Evolutionary conservation across 1,139 yeast species (phyloP).

Genomic region (Sugiyamaella sp.): DNA sequence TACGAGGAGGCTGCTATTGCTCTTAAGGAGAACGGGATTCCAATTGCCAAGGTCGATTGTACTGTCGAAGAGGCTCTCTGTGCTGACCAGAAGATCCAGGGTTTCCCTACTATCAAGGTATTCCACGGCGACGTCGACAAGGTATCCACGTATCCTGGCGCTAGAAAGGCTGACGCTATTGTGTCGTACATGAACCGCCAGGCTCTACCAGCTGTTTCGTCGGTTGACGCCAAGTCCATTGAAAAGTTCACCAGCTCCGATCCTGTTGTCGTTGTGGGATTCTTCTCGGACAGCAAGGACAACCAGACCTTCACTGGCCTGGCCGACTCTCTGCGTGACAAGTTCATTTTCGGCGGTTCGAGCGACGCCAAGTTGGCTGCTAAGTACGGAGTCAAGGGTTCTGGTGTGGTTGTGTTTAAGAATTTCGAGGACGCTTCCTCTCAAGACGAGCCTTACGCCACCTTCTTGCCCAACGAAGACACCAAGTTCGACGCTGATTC

Average conservation of each 20-base stretch:
- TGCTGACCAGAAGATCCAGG: conserved; percentile 70
- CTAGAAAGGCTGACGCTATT: conserved; percentile 79
- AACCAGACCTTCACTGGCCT: conserved; percentile 56
- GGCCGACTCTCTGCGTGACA: conserved; percentile 64
- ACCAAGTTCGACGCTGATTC: conserved; percentile 40
- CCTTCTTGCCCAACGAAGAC: conserved; percentile 40
- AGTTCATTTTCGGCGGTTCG: conserved; percentile 62
- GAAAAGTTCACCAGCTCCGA: conserved; percentile 50
- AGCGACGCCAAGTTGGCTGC: conserved; percentile 50
- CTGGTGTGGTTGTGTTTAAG: conserved; percentile 55
- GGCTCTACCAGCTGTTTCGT: conserved; percentile 76
- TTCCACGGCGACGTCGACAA: conserved; percentile 61
- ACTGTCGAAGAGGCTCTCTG: conserved; percentile 84
- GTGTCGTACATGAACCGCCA: conserved; percentile 79
- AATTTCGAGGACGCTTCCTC: conserved; percentile 49
- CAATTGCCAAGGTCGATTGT: conserved; percentile 92
- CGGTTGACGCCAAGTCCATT: conserved; percentile 54
- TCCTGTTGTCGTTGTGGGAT: conserved; percentile 58
- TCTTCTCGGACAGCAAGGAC: conserved; percentile 44
- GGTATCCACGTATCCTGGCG: conserved; percentile 68
- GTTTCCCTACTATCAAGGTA: conserved; percentile 90
- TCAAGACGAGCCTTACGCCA: conserved; percentile 38
- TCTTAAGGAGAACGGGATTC: conserved; percentile 65
- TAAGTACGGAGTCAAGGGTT: conserved; percentile 50
- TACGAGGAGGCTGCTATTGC: conserved; percentile 81